Conservation (phyloP, 768 basidiomycete species). For the Hydnum rufescens region DNA sequence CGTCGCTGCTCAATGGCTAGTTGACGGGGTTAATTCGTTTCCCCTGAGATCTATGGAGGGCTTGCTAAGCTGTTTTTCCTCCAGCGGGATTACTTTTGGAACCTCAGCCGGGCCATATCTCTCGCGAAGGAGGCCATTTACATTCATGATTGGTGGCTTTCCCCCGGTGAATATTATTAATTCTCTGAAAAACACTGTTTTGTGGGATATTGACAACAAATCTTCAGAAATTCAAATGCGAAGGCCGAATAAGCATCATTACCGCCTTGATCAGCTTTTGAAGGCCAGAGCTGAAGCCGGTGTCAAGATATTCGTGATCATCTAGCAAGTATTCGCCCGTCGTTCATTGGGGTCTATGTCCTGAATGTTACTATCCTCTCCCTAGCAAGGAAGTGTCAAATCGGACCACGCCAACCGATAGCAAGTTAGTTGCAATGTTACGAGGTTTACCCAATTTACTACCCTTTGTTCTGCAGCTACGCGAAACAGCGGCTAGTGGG, state of each 20-base stretch:
- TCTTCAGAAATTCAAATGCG: slow-evolving; percentile 64
- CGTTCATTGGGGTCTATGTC: neutral
- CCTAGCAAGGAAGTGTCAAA: slow-evolving; percentile 84
- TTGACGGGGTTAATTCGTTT: slow-evolving; percentile 56
- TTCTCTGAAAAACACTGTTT: slow-evolving; percentile 2
- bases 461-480: slow-evolving; percentile 30
- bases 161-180: slow-evolving; percentile 36
- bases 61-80: neutral
- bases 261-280: slow-evolving; percentile 69
- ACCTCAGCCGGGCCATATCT: slow-evolving; percentile 73
- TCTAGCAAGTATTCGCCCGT: slow-evolving; percentile 52
- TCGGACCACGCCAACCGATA: slow-evolving; percentile 83
- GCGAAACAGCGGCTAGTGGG: slow-evolving; percentile 62
- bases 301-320: slow-evolving; percentile 86
- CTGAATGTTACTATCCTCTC: neutral
- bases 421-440: slow-evolving; percentile 36
- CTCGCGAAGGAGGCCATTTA: slow-evolving; percentile 78
- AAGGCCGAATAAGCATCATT: slow-evolving; percentile 64
- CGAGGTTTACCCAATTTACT: neutral
- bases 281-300: slow-evolving; percentile 87
- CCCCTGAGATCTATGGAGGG: neutral
- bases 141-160: slow-evolving; percentile 98
- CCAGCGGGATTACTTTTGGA: slow-evolving; percentile 97
- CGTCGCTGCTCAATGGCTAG: slow-evolving; percentile 93
- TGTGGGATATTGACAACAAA: too few relatives aligned